Evolutionary conservation across 202 grass and related monocot species (phyloP).

Genomic region (Setaria viridis): DNA sequence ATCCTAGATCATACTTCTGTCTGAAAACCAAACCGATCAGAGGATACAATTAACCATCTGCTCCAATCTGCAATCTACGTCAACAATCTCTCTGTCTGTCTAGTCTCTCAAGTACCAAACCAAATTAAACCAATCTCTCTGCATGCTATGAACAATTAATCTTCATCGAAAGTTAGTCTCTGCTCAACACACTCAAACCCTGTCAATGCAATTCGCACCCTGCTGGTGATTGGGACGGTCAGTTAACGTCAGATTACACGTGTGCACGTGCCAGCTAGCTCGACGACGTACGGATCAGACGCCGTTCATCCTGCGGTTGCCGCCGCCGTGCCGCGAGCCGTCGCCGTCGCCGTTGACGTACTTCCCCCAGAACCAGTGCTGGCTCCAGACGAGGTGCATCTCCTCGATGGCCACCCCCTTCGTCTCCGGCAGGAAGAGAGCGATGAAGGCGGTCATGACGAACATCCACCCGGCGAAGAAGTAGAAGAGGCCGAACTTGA

Average conservation of each 20-base stretch:
- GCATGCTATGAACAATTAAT: neutral
- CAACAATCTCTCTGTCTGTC: neutral
- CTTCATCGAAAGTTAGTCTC: neutral
- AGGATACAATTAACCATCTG: neutral
- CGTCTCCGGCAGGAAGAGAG: constrained; percentile 66
- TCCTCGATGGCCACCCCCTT: constrained; percentile 70
- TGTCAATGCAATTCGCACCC: neutral
- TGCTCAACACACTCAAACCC: neutral
- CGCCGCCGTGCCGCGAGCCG: neutral
- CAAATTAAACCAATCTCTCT: neutral
- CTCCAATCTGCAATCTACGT: neutral
- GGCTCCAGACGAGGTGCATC: constrained; percentile 61
- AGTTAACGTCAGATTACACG: neutral
- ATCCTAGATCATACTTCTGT: neutral
- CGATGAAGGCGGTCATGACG: constrained; percentile 71
- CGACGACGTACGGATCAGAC: neutral
- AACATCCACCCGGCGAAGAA: constrained; percentile 80
- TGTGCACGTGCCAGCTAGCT: no score
- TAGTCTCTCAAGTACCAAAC: neutral
- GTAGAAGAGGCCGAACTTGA: constrained; percentile 87
- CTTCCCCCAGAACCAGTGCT: constrained; percentile 70
- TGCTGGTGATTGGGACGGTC: neutral
- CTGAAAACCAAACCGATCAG: neutral
- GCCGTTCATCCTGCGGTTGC: neutral
- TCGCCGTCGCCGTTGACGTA: constrained; percentile 36